These are phyloP conservation scores for Cytospora piceicola DNA, from an alignment of 2,329 filamentous ascomycete genomes.

Conservation along the genomic window DNA sequence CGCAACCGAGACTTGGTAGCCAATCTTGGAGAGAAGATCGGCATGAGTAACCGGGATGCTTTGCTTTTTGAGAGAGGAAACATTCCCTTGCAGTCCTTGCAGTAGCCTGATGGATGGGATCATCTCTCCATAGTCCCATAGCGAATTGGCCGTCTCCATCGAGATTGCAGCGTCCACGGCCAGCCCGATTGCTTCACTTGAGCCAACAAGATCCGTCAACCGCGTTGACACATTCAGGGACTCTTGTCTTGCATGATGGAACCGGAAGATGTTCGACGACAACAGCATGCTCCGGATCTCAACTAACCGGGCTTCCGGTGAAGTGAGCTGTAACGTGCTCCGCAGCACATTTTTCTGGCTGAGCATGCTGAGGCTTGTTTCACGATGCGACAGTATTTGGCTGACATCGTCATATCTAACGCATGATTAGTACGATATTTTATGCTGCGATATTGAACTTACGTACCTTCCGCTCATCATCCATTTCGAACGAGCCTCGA, in stretches of 20 bases:
- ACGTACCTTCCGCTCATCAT: slow-evolving; percentile 79
- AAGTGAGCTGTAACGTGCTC: slow-evolving; percentile 62
- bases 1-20: slow-evolving; percentile 86
- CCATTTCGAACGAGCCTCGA: slow-evolving; percentile 72
- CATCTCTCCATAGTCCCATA: slow-evolving; percentile 95
- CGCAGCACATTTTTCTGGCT: slow-evolving; percentile 70
- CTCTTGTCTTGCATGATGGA: slow-evolving; percentile 82
- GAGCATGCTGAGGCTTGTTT: slow-evolving; percentile 80
- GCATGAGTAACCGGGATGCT: slow-evolving; percentile 73
- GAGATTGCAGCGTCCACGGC: slow-evolving; percentile 76
- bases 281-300: slow-evolving; percentile 79
- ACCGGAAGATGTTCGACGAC: slow-evolving; percentile 75
- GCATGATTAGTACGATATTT: slow-evolving; percentile 33
- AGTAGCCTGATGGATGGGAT: slow-evolving; percentile 87
- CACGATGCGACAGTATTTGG: slow-evolving; percentile 79
- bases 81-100: slow-evolving; percentile 66
- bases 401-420: slow-evolving; percentile 76
- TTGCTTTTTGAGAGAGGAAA: slow-evolving; percentile 67
- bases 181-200: slow-evolving; percentile 72
- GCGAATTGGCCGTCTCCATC: slow-evolving; percentile 82
- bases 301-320: slow-evolving; percentile 66
- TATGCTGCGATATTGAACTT: neutral
- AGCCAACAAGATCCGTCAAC: slow-evolving; percentile 74
- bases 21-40: slow-evolving; percentile 83
- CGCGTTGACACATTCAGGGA: slow-evolving; percentile 84